phyloP scores from a whole-genome alignment of 2,329 filamentous ascomycete genomes.

The Arthrobotrys conoides region DNA sequence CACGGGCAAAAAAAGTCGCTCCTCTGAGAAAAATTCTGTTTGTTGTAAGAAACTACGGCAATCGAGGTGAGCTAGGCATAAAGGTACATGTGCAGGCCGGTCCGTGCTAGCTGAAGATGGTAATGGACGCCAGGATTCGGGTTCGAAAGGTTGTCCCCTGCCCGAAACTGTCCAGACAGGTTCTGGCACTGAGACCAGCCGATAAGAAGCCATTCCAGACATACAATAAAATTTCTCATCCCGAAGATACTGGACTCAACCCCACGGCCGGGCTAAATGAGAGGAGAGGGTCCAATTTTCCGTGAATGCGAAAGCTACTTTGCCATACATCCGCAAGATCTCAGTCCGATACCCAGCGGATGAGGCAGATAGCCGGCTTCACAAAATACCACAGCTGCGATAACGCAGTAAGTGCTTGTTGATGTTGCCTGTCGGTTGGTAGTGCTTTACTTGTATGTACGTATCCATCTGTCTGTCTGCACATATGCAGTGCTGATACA shows the following conservation, averaged over 20 bases:
- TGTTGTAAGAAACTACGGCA: conserved; percentile 3
- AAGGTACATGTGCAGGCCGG: conserved; percentile 43
- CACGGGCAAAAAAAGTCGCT: conserved; percentile 35
- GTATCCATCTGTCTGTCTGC: not conserved
- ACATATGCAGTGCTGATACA: not conserved
- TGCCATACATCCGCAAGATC: conserved; percentile 48
- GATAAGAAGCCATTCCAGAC: conserved; percentile 44
- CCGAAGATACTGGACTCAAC: conserved; percentile 39
- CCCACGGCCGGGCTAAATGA: conserved; percentile 58
- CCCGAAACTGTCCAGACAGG: conserved; percentile 2
- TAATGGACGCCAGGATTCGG: conserved; percentile 48
- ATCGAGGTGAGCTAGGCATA: conserved; percentile 13
- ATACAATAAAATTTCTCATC: conserved; percentile 56
- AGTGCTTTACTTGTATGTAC: not conserved
- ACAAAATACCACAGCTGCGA: not conserved
- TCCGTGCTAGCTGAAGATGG: conserved; percentile 45
- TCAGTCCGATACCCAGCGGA: conserved; percentile 37
- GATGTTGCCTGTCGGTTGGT: not conserved
- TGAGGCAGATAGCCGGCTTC: conserved; percentile 35
- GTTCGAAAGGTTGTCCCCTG: conserved; percentile 6
- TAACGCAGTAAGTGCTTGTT: not conserved
- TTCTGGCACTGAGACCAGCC: conserved; percentile 18
- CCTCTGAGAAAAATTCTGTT: conserved; percentile 22
- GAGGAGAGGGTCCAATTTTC: conserved; percentile 50
- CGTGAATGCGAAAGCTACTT: conserved; percentile 42